Evolutionary conservation across 495 filamentous ascomycete species (phyloP), one percentile per base, ranked within the genome.

Genomic region (Penicillium robsamsonii): DNA sequence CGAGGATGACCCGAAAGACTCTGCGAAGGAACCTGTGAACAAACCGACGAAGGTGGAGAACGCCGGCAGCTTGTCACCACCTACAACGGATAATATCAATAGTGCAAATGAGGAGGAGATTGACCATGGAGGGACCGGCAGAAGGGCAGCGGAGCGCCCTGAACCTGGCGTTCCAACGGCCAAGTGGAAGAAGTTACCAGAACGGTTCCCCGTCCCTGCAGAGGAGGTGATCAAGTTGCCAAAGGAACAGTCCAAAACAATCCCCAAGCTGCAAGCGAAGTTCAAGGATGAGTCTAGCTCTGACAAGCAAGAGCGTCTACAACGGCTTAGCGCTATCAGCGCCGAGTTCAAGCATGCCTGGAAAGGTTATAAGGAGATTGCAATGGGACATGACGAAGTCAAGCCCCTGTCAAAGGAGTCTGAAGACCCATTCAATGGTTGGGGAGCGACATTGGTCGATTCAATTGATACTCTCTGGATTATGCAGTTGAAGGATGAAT

Each of bases 401-500:
- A 79, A 74, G 46, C 92, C 92, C 3, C 59, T 92, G 6, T 79
- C 81, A 0, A 84, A 80, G 31, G 74, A 70, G 20, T 82, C 66
- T 37, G 74, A 75, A 46, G 78, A 97, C 63, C 89, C 92, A 0
- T 98, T 98, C 64, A 92, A 87, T 67, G 90, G 90, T 22, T 98
- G 94, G 94, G 94, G 88, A 20, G 94, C 94, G 4, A 97, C 94
- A 2, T 67, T 98, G 56, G 91, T 98, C 5, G 94, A 98, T 74
- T 71, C 87, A n/a, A 75, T 98, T 37, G 94, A 98, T 70, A 95
- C 92, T 0, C 74, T 98, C 15, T 97, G 92, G 91, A 94, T 98
- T 55, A 96, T 97, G 91, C 92, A 84, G 8, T 64, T 97, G 70
- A 85, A 89, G 68, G 79, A 89, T 7, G 92, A 97, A 60, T 98